A percentile compares a stretch with the other conserved stretches of the same genome.
These are phyloP conservation scores for Malus orientalis DNA, from an alignment of 306 rosid species.

Conservation along the genomic window DNA sequence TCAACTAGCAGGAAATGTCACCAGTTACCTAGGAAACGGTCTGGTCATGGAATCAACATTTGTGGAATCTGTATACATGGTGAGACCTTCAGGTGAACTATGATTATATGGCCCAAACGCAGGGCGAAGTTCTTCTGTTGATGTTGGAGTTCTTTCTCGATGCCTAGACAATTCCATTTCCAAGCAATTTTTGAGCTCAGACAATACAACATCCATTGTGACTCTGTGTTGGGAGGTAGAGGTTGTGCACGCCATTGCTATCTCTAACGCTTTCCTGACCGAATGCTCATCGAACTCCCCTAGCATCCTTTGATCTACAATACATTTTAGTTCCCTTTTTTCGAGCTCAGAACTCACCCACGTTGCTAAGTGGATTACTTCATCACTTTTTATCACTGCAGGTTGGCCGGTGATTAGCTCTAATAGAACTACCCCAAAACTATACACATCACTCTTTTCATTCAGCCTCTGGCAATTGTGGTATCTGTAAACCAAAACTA, in stretches of 20 bases:
- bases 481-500: slow-evolving; percentile 30
- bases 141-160: slow-evolving; percentile 13
- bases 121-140: background rate
- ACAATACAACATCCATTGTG: slow-evolving; percentile 37
- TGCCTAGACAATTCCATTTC: slow-evolving; percentile 25
- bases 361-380: slow-evolving; percentile 28
- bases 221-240: slow-evolving; percentile 44
- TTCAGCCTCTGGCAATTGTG: slow-evolving; percentile 28
- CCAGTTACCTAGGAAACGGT: slow-evolving; percentile 11
- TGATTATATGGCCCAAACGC: background rate
- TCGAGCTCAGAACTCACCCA: slow-evolving; percentile 36
- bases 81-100: background rate
- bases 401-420: slow-evolving; percentile 54
- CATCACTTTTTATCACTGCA: slow-evolving; percentile 34
- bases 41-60: slow-evolving; percentile 15
- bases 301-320: slow-evolving; percentile 44
- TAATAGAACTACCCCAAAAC: slow-evolving; percentile 54
- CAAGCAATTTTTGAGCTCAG: slow-evolving; percentile 40
- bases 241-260: slow-evolving; percentile 46
- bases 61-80: slow-evolving; percentile 13
- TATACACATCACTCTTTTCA: slow-evolving; percentile 60
- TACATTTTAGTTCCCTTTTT: slow-evolving; percentile 18
- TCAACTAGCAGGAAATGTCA: background rate
- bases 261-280: slow-evolving; percentile 29
- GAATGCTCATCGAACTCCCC: slow-evolving; percentile 31